phyloP scores from a whole-genome alignment of 2,329 filamentous ascomycete species.

The Didymella exigua region DNA sequence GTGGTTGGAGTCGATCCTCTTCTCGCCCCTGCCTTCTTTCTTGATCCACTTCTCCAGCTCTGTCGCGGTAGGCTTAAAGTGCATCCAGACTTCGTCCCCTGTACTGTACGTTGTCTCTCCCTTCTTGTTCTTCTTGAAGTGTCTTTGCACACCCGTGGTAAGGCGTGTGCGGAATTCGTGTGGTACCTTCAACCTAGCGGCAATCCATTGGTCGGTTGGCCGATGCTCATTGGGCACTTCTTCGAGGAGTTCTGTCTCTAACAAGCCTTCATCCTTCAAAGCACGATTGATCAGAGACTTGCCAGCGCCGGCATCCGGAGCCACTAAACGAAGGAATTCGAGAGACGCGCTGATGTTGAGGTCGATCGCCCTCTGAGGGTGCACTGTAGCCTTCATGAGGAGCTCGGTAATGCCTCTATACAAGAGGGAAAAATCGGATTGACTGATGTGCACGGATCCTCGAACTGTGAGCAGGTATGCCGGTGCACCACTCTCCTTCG shows the following conservation, averaged over 20 bases:
- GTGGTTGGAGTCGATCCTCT: constrained; percentile 26
- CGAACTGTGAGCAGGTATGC: constrained; percentile 56
- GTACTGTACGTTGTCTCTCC: constrained; percentile 44
- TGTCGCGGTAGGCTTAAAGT: constrained; percentile 46
- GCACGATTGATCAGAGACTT: constrained; percentile 56
- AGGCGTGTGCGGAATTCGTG: constrained; percentile 62
- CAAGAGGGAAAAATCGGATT: constrained; percentile 69
- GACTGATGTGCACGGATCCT: constrained; percentile 69
- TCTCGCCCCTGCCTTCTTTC: constrained; percentile 24
- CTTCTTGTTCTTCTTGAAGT: constrained; percentile 42
- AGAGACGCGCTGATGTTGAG: constrained; percentile 67
- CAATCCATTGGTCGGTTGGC: constrained; percentile 65
- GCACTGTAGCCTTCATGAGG: constrained; percentile 67
- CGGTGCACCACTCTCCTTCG: constrained; percentile 53
- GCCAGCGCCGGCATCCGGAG: constrained; percentile 44
- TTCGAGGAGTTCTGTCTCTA: constrained; percentile 54
- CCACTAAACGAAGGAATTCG: constrained; percentile 64
- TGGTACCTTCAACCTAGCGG: constrained; percentile 61
- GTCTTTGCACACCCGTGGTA: constrained; percentile 52
- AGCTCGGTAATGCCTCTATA: constrained; percentile 65
- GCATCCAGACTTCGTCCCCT: constrained; percentile 61
- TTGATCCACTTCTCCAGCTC: constrained; percentile 36
- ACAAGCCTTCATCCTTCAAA: constrained; percentile 61
- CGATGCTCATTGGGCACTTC: constrained; percentile 59
- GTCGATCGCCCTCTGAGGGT: constrained; percentile 66